Evolutionary conservation across 805 yeast genomes (phyloP).

Genomic region (Monosporozyma aquatica): DNA sequence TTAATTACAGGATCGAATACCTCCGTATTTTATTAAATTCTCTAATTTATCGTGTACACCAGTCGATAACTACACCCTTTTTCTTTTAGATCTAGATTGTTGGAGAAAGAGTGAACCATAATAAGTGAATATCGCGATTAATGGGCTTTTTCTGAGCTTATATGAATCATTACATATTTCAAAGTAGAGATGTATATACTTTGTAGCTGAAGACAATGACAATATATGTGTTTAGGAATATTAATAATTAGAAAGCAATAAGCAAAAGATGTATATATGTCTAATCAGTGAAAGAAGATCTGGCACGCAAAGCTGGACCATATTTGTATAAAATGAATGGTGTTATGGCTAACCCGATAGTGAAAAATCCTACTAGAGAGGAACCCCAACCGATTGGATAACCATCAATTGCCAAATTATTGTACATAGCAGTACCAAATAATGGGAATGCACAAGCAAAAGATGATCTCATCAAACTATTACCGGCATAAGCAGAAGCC

Average conservation of each 20-base stretch:
- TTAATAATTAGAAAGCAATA: too few relatives aligned
- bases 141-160: too few relatives aligned
- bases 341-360: constrained; percentile 36
- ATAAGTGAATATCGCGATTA: too few relatives aligned
- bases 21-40: too few relatives aligned
- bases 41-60: too few relatives aligned
- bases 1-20: too few relatives aligned
- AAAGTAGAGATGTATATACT: too few relatives aligned
- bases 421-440: constrained; percentile 52
- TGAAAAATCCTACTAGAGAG: constrained; percentile 38
- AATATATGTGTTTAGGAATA: background rate
- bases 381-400: constrained; percentile 56
- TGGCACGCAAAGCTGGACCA: constrained; percentile 35
- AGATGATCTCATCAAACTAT: constrained; percentile 39
- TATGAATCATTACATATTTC: too few relatives aligned
- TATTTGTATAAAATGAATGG: constrained; percentile 39
- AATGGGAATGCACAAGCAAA: constrained; percentile 55
- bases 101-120: too few relatives aligned
- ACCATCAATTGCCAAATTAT: constrained; percentile 37
- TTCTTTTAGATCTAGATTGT: too few relatives aligned
- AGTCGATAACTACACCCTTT: too few relatives aligned
- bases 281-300: constrained; percentile 29
- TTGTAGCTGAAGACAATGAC: too few relatives aligned
- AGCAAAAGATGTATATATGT: background rate
- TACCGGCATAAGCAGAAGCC: constrained; percentile 54